Conservation (phyloP, 176 grass and related monocot species). For the Themeda triandra region DNA sequence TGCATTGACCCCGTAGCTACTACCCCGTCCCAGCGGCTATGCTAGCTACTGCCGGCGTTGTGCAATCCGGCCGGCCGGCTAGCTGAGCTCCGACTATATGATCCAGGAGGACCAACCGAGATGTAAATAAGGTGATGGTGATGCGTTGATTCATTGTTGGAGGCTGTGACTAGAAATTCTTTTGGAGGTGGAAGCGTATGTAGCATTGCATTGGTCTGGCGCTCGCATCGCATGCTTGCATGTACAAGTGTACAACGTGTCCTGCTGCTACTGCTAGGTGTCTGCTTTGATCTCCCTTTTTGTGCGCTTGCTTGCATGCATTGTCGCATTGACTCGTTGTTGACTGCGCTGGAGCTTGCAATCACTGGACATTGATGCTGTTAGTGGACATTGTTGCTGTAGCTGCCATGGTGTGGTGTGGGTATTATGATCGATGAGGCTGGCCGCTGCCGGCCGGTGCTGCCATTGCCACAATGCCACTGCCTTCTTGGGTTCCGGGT, state of each 20-base stretch:
- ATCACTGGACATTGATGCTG: background rate
- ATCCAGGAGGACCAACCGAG: background rate
- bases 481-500: conserved; percentile 17
- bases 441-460: background rate
- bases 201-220: background rate
- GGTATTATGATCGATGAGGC: background rate
- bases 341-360: background rate
- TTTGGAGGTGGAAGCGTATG: background rate
- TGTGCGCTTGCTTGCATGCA: background rate
- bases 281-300: background rate
- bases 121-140: conserved; percentile 45
- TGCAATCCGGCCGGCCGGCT: background rate
- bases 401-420: background rate
- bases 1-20: no score
- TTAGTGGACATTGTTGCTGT: background rate
- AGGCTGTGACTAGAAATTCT: conserved; percentile 20
- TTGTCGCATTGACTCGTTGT: background rate
- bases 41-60: background rate
- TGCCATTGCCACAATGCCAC: background rate
- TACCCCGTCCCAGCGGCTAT: background rate
- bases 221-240: background rate
- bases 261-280: background rate
- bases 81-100: background rate
- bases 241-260: background rate
- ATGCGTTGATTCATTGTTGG: background rate